phyloP scores from a whole-genome alignment of 2,329 filamentous ascomycete genomes.

The Diaporthe vaccinii region DNA sequence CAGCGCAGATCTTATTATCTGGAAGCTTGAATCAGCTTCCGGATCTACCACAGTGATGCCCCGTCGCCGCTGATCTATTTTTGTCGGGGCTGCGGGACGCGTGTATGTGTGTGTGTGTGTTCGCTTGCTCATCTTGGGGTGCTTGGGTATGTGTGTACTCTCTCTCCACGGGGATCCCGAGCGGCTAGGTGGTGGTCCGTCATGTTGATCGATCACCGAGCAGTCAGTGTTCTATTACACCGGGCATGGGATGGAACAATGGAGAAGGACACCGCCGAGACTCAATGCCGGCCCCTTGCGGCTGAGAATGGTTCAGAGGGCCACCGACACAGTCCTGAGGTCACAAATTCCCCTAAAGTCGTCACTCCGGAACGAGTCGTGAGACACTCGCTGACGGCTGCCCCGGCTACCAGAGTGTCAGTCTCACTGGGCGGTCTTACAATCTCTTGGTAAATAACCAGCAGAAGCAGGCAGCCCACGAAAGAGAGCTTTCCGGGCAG shows the following conservation, averaged over 20 bases:
- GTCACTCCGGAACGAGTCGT: slow-evolving; percentile 22
- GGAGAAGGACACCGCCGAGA: background rate
- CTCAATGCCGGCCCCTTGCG: background rate
- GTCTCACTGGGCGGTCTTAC: slow-evolving; percentile 19
- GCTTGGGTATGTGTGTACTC: background rate
- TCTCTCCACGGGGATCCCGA: background rate
- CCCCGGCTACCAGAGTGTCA: slow-evolving; percentile 19
- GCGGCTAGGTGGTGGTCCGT: background rate
- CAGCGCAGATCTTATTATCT: slow-evolving; percentile 32
- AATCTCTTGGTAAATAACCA: slow-evolving; percentile 17
- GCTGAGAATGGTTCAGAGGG: background rate
- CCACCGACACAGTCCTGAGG: background rate
- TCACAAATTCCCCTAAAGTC: background rate
- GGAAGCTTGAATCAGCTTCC: slow-evolving; percentile 21
- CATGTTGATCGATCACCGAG: background rate
- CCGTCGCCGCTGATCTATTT: slow-evolving; percentile 25
- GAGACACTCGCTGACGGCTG: slow-evolving; percentile 19
- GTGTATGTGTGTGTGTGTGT: slow-evolving; percentile 6
- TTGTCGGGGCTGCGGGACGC: slow-evolving; percentile 12
- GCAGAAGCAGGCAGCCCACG: background rate
- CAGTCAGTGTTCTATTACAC: background rate
- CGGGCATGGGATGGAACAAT: background rate
- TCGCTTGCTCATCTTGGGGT: background rate
- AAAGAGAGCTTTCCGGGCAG: background rate
- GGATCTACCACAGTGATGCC: background rate